Percentiles rank a stretch among this genome's conserved stretches.
These are phyloP conservation scores for Teratosphaeria viscida DNA, from an alignment of 2,329 filamentous ascomycete species.

Conservation along the genomic window DNA sequence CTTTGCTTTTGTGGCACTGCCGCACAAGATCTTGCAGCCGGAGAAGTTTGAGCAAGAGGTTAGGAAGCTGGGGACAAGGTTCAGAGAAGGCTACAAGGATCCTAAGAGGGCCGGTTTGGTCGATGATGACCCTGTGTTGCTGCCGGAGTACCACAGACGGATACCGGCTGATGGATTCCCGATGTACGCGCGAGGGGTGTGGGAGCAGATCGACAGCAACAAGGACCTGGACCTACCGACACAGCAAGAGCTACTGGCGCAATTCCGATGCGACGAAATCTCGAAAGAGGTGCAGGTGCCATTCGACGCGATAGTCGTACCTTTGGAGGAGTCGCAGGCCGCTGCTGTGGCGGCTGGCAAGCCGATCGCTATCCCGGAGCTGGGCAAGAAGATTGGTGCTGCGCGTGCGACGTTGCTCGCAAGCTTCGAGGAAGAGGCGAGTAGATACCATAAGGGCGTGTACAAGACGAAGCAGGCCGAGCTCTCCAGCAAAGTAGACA, in stretches of 20 bases:
- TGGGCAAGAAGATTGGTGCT: slow-evolving; percentile 62
- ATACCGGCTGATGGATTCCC: slow-evolving; percentile 98
- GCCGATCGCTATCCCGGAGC: slow-evolving; percentile 58
- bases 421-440: slow-evolving; percentile 82
- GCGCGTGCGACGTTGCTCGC: slow-evolving; percentile 65
- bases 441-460: slow-evolving; percentile 92
- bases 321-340: slow-evolving; percentile 77
- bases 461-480: slow-evolving; percentile 78
- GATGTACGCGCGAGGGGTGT: slow-evolving; percentile 83
- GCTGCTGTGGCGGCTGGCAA: slow-evolving; percentile 64
- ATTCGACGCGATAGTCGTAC: slow-evolving; percentile 72
- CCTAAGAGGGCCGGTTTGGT: slow-evolving; percentile 49
- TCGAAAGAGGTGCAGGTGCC: slow-evolving; percentile 72
- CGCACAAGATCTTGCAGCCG: slow-evolving; percentile 92
- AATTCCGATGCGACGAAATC: slow-evolving; percentile 97
- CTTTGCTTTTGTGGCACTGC: slow-evolving; percentile 89
- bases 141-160: slow-evolving; percentile 87
- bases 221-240: slow-evolving; percentile 95
- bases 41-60: slow-evolving; percentile 81
- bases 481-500: slow-evolving; percentile 75
- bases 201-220: slow-evolving; percentile 98
- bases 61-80: slow-evolving; percentile 66
- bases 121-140: slow-evolving; percentile 72
- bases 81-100: slow-evolving; percentile 69
- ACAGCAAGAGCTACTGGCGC: slow-evolving; percentile 89